phyloP scores from a whole-genome alignment of 805 yeast genomes.

The Ogataea nakhonphanomensis region DNA sequence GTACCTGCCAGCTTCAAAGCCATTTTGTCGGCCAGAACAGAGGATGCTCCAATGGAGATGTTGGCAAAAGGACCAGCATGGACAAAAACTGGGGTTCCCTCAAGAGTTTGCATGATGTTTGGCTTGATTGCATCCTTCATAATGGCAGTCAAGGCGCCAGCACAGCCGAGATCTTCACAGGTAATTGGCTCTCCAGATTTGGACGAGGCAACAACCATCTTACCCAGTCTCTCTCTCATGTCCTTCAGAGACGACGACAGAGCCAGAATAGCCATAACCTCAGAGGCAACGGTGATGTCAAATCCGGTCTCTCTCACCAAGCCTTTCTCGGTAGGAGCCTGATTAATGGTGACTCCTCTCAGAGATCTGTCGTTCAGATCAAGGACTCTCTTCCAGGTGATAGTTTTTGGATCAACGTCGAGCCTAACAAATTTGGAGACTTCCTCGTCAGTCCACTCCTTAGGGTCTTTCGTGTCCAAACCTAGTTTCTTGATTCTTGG shows the following conservation, averaged over 20 bases:
- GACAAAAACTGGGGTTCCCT: slow-evolving; percentile 95
- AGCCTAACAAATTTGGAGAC: slow-evolving; percentile 71
- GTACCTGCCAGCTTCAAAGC: slow-evolving; percentile 87
- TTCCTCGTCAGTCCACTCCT: slow-evolving; percentile 76
- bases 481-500: slow-evolving; percentile 76
- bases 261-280: slow-evolving; percentile 94
- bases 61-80: slow-evolving; percentile 99
- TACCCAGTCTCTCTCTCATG: slow-evolving; percentile 83
- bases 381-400: slow-evolving; percentile 89
- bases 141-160: slow-evolving; percentile 93
- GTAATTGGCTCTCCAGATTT: slow-evolving; percentile 77
- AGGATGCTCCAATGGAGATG: slow-evolving; percentile 94
- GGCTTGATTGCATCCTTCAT: slow-evolving; percentile 96
- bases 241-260: slow-evolving; percentile 73
- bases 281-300: slow-evolving; percentile 95
- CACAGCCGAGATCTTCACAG: slow-evolving; percentile 91
- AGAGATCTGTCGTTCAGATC: slow-evolving; percentile 92
- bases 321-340: slow-evolving; percentile 92
- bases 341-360: slow-evolving; percentile 84
- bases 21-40: slow-evolving; percentile 88
- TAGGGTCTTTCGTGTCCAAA: slow-evolving; percentile 76
- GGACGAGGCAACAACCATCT: slow-evolving; percentile 84
- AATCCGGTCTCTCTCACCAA: slow-evolving; percentile 83
- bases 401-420: slow-evolving; percentile 84
- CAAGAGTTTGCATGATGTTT: slow-evolving; percentile 93